Conservation (phyloP, 345 rosid genomes). For the Gynandropsis gynandra region DNA sequence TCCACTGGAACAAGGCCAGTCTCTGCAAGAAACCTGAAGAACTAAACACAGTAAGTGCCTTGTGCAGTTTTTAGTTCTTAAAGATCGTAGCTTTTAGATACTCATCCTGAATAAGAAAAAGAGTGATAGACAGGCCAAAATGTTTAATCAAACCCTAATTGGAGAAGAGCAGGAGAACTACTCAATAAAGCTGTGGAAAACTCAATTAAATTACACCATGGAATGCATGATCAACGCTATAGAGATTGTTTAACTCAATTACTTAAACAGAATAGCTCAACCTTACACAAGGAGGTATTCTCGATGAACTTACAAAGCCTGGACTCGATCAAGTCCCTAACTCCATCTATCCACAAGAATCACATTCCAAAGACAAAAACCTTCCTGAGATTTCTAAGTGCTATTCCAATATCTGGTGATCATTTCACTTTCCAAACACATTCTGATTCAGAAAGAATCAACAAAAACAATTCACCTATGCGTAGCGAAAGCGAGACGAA, state of each 20-base stretch:
- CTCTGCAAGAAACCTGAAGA: slow-evolving; percentile 78
- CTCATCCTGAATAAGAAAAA: too few species aligned
- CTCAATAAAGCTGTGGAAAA: too few species aligned
- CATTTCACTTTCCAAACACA: too few species aligned
- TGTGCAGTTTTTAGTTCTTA: neutral
- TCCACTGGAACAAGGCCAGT: slow-evolving; percentile 77
- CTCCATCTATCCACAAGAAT: too few species aligned
- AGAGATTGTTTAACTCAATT: neutral
- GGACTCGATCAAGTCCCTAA: too few species aligned
- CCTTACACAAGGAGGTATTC: neutral
- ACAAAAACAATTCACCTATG: neutral
- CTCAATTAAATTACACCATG: neutral
- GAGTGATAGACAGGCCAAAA: neutral
- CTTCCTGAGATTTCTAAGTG: too few species aligned
- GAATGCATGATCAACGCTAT: neutral
- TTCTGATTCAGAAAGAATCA: neutral
- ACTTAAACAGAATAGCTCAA: slow-evolving; percentile 7
- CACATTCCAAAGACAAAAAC: too few species aligned
- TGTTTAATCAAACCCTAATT: slow-evolving; percentile 4
- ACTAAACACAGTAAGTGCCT: slow-evolving; percentile 17
- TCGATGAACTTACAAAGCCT: too few species aligned
- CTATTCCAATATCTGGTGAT: too few species aligned
- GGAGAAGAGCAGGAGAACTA: neutral
- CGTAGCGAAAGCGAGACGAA: neutral
- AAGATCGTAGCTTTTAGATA: slow-evolving; percentile 4